These are phyloP conservation scores for Russula vinacea DNA, from an alignment of 768 basidiomycete genomes.

Conservation along the genomic window DNA sequence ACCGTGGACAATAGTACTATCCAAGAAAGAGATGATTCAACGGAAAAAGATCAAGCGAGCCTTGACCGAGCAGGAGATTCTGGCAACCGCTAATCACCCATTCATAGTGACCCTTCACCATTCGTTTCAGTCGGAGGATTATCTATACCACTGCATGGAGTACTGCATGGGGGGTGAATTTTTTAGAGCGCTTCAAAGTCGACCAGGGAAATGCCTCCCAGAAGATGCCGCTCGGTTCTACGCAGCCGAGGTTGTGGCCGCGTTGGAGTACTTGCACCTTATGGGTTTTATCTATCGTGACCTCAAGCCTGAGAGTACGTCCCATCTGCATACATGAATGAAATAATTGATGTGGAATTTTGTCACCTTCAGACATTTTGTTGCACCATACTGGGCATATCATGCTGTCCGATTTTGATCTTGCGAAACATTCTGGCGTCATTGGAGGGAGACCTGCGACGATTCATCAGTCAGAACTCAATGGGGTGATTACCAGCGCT, in stretches of 20 bases:
- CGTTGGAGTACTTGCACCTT: slow-evolving; percentile 96
- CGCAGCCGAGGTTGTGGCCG: slow-evolving; percentile 96
- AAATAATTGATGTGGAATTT: slow-evolving; percentile 28
- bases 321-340: slow-evolving; percentile 4
- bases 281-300: slow-evolving; percentile 99
- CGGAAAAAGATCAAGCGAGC: slow-evolving; percentile 99
- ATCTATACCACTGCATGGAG: slow-evolving; percentile 98
- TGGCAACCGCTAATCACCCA: slow-evolving; percentile 97
- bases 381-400: slow-evolving; percentile 98
- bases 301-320: slow-evolving; percentile 98
- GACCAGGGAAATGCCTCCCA: slow-evolving; percentile 93
- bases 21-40: slow-evolving; percentile 99
- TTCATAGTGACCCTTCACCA: slow-evolving; percentile 99
- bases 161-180: slow-evolving; percentile 99
- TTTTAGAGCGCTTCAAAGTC: slow-evolving; percentile 93
- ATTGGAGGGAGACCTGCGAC: slow-evolving; percentile 82
- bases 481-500: slow-evolving; percentile 62
- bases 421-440: slow-evolving; percentile 92
- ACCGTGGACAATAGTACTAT: slow-evolving; percentile 64
- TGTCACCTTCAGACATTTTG: slow-evolving; percentile 71
- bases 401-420: slow-evolving; percentile 98
- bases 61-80: slow-evolving; percentile 96
- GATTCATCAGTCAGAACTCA: slow-evolving; percentile 80
- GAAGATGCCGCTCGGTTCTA: slow-evolving; percentile 97
- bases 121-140: slow-evolving; percentile 97